Evolutionary conservation across 129 eudicot species (phyloP), one percentile per base, ranked within the genome.

Genomic region (Kitagawia praeruptora): DNA sequence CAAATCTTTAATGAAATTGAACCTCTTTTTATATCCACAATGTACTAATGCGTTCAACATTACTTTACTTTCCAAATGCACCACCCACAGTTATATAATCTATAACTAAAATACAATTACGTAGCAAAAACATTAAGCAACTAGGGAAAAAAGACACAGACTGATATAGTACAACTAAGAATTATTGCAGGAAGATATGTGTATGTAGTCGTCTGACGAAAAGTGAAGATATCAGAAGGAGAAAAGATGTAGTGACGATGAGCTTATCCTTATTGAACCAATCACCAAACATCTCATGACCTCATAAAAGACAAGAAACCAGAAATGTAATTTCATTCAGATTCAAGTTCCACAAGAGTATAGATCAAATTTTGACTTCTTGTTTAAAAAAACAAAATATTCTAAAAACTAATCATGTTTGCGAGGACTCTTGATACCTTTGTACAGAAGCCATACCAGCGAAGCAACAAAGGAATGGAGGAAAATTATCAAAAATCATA

Each of bases 11-110:
- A 78, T 81, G 73, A 69, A 85, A 85, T 44, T 75, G 79, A 84
- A 81, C 91, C 85, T 74, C 87, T 87, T 84, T 87, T 61, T 78
- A 75, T 77, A 85, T 85, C 89, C 82, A 86, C 84, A 80, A 80
- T 82, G 86, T 82, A 74, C 37, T 73, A 73, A 77, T 74, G 44
- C 78, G 74, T 83, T 72, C 78, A 83, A 48, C 42, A 61, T 83
- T 80, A 76, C 71, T 58, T 58, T 37, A 80, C 31, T 45, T 18
- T 38, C 56, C 77, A 80, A n/a, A 69, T 51, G 79, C 82, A 54
- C 64, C 82, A 86, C 84, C 77, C 40, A 82, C 40, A 78, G 64
- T 54, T 69, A 63, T 42, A 27, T 51, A 44, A 25, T 39, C 23
- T 25, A 23, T 67, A 31, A 78, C 40, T 77, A 69, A 42, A 56